Percentiles rank a stretch among this genome's conserved stretches.
These are phyloP conservation scores for Ganoderma lucidum DNA, from an alignment of 1,284 basidiomycete species.

Conservation along the genomic window DNA sequence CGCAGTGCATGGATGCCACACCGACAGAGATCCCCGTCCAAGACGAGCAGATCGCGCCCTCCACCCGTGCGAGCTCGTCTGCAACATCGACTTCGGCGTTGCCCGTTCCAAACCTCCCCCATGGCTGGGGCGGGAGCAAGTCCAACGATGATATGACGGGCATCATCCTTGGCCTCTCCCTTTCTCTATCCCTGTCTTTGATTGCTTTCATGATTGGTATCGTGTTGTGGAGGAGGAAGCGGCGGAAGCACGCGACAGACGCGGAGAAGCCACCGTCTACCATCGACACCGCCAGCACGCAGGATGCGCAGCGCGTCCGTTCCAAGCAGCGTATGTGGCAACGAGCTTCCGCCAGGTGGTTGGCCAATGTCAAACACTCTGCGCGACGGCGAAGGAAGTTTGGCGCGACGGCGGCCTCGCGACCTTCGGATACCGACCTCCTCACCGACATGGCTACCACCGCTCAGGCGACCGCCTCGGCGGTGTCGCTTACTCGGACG, in stretches of 20 bases:
- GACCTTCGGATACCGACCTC: constrained; percentile 28
- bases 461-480: constrained; percentile 27
- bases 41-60: constrained; percentile 26
- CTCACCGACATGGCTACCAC: constrained; percentile 21
- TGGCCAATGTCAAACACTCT: constrained; percentile 60
- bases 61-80: constrained; percentile 17
- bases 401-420: constrained; percentile 16
- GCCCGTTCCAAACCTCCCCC: constrained; percentile 39
- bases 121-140: constrained; percentile 57
- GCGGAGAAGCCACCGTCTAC: constrained; percentile 49
- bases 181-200: constrained; percentile 67
- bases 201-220: constrained; percentile 49
- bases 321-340: constrained; percentile 66
- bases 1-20: constrained; percentile 27
- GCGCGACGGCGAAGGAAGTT: constrained; percentile 59
- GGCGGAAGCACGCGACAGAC: constrained; percentile 37
- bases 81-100: constrained; percentile 12
- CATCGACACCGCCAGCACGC: constrained; percentile 43
- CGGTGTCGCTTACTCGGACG: constrained; percentile 31
- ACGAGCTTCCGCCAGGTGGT: constrained; percentile 70
- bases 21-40: constrained; percentile 30
- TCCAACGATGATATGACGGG: constrained; percentile 45
- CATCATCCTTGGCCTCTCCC: constrained; percentile 52
- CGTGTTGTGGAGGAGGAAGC: constrained; percentile 62
- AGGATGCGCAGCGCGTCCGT: constrained; percentile 53